Percentiles rank a stretch among this genome's conserved stretches.
phyloP scores from a whole-genome alignment of 495 filamentous ascomycete genomes.

The Melanomma pulvis-pyrius region DNA sequence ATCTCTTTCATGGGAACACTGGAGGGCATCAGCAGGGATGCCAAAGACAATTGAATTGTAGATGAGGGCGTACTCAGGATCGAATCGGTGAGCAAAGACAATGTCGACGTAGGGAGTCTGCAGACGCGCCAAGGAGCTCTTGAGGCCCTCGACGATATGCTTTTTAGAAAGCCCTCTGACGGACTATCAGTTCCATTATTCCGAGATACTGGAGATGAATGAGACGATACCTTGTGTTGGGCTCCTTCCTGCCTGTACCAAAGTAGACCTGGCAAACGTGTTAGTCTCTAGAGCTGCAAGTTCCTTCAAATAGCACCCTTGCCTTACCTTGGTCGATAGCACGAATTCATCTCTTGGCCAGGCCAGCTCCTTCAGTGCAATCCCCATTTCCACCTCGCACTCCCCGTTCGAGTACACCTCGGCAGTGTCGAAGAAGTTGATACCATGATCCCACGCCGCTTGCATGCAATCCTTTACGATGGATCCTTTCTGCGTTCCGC shows the following conservation, averaged over 20 bases:
- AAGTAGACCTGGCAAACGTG: conserved; percentile 44
- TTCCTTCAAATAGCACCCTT: not conserved
- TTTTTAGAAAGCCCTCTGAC: conserved; percentile 48
- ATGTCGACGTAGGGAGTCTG: conserved; percentile 54
- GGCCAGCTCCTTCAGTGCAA: conserved; percentile 56
- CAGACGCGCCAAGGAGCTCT: conserved; percentile 50
- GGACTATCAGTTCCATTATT: not conserved
- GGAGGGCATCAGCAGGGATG: not conserved
- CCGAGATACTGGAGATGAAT: not conserved
- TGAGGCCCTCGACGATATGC: conserved; percentile 54
- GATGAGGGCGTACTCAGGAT: conserved; percentile 41
- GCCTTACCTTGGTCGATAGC: conserved; percentile 43
- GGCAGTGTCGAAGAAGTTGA: conserved; percentile 60
- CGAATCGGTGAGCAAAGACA: conserved; percentile 52
- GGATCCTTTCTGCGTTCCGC: conserved; percentile 45
- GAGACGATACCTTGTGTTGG: conserved; percentile 47
- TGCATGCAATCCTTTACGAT: conserved; percentile 51
- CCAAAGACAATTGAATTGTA: not conserved
- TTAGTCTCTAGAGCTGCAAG: not conserved
- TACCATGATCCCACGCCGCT: conserved; percentile 58
- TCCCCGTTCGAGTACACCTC: conserved; percentile 58
- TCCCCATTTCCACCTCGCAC: conserved; percentile 61
- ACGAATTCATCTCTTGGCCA: conserved; percentile 56
- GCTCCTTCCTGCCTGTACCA: conserved; percentile 53
- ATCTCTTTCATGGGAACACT: conserved; percentile 55